Conservation (phyloP, 2,329 filamentous ascomycete genomes). For the Trichoderma sp. region DNA sequence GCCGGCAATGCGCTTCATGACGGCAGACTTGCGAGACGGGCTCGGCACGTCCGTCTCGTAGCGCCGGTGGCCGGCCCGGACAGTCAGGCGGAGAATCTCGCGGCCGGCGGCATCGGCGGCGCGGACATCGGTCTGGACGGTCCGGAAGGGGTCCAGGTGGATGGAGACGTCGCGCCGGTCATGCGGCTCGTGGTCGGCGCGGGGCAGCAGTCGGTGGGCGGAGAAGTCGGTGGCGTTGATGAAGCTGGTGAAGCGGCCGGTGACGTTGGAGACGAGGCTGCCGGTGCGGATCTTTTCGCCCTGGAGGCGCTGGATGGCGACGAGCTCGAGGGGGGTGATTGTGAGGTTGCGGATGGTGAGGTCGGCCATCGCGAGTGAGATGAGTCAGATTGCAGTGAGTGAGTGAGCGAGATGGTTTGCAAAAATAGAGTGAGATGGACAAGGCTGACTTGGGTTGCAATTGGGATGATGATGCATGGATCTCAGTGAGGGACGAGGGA, state of each 20-base stretch:
- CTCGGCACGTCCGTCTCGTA: conserved; percentile 76
- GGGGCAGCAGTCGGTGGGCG: conserved; percentile 41
- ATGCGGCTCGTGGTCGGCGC: conserved; percentile 54
- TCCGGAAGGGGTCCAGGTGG: conserved; percentile 67
- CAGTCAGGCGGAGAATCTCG: conserved; percentile 73
- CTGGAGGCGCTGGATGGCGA: conserved; percentile 72
- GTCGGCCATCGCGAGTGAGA: conserved; percentile 45
- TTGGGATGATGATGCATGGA: neutral
- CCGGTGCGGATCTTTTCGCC: conserved; percentile 46
- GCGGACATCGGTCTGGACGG: conserved; percentile 58
- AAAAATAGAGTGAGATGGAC: neutral
- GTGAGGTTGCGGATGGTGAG: conserved; percentile 84
- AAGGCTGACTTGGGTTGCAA: neutral
- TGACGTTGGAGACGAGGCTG: conserved; percentile 50
- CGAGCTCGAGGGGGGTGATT: conserved; percentile 69
- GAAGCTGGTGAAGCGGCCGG: conserved; percentile 46
- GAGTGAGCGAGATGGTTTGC: neutral
- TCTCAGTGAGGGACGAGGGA: neutral
- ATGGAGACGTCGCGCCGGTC: conserved; percentile 64
- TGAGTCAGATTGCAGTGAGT: neutral
- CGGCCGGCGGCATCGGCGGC: conserved; percentile 55
- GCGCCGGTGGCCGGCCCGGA: conserved; percentile 55
- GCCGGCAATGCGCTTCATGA: conserved; percentile 55
- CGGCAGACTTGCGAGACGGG: conserved; percentile 58
- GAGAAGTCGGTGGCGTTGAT: conserved; percentile 45